A percentile compares a stretch with the other conserved stretches of the same genome.
phyloP scores from a whole-genome alignment of 2,329 filamentous ascomycete species.

The Beauveria asiatica region DNA sequence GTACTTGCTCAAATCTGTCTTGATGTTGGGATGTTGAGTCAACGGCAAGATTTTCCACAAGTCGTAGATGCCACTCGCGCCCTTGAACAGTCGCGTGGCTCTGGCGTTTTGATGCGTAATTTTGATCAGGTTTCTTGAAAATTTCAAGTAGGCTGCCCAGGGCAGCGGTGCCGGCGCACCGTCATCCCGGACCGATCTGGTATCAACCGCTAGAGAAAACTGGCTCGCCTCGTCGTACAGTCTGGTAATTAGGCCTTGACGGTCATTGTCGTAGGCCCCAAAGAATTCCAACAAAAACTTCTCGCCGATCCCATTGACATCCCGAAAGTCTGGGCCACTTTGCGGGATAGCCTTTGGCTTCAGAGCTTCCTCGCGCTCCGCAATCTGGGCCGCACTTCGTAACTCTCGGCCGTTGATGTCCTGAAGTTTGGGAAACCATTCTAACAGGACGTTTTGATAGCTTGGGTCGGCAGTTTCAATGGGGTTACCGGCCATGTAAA shows the following conservation, averaged over 20 bases:
- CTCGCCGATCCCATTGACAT: conserved; percentile 66
- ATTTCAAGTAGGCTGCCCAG: conserved; percentile 69
- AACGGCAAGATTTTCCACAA: conserved; percentile 62
- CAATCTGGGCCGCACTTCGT: conserved; percentile 62
- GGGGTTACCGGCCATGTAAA: conserved; percentile 72
- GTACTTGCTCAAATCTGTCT: conserved; percentile 61
- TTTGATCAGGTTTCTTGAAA: conserved; percentile 68
- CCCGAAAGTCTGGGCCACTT: conserved; percentile 60
- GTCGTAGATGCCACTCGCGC: conserved; percentile 55
- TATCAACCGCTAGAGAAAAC: conserved; percentile 70
- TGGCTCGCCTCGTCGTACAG: conserved; percentile 70
- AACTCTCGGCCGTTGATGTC: conserved; percentile 68
- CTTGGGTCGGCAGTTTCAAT: conserved; percentile 52
- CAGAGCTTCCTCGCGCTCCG: conserved; percentile 40
- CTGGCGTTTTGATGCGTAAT: conserved; percentile 53
- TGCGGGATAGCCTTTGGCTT: conserved; percentile 52
- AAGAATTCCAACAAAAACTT: conserved; percentile 71
- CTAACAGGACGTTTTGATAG: conserved; percentile 60
- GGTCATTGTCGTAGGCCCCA: conserved; percentile 62
- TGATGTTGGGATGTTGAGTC: conserved; percentile 67
- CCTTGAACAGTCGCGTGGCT: conserved; percentile 57
- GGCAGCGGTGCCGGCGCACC: conserved; percentile 37
- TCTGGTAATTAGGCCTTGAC: conserved; percentile 49
- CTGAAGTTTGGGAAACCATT: conserved; percentile 76
- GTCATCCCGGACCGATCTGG: conserved; percentile 41